phyloP scores from a whole-genome alignment of 2,329 filamentous ascomycete genomes.

The Phyllosticta citriasiana region DNA sequence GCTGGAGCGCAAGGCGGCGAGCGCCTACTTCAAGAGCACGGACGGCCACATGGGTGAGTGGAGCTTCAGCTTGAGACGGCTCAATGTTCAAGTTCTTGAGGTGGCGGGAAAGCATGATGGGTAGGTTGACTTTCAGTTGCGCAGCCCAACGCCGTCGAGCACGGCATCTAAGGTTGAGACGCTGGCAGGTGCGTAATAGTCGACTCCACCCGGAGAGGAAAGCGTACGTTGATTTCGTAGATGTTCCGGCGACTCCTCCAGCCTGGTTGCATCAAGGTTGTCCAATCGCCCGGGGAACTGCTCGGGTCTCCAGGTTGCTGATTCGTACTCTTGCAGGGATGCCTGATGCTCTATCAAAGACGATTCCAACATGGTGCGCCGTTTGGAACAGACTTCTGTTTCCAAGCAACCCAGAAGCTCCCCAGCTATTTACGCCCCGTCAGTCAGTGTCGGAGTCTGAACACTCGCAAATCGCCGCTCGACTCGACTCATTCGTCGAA shows the following conservation, averaged over 20 bases:
- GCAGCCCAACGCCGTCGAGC: background rate
- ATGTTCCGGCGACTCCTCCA: background rate
- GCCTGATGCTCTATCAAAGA: constrained; percentile 91
- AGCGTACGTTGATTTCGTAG: constrained; percentile 44
- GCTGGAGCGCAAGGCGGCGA: constrained; percentile 53
- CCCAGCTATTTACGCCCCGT: constrained; percentile 59
- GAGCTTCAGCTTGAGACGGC: constrained; percentile 73
- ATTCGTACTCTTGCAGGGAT: constrained; percentile 47
- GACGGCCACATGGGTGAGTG: constrained; percentile 88
- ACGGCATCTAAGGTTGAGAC: background rate
- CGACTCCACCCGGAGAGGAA: constrained; percentile 85
- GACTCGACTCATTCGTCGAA: constrained; percentile 47
- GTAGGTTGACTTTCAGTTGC: constrained; percentile 32
- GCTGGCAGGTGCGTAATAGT: constrained; percentile 62
- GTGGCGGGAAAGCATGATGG: constrained; percentile 58
- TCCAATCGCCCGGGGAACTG: background rate
- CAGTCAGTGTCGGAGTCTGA: constrained; percentile 65
- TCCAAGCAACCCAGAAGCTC: constrained; percentile 39
- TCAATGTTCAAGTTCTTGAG: constrained; percentile 74
- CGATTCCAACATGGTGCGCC: constrained; percentile 85
- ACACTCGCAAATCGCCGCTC: constrained; percentile 62
- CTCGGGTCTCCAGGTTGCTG: background rate
- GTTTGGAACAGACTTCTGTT: constrained; percentile 77
- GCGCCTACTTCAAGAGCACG: constrained; percentile 95
- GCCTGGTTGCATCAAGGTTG: background rate